phyloP scores from a whole-genome alignment of 306 rosid species.

The Inga leiocalycina region DNA sequence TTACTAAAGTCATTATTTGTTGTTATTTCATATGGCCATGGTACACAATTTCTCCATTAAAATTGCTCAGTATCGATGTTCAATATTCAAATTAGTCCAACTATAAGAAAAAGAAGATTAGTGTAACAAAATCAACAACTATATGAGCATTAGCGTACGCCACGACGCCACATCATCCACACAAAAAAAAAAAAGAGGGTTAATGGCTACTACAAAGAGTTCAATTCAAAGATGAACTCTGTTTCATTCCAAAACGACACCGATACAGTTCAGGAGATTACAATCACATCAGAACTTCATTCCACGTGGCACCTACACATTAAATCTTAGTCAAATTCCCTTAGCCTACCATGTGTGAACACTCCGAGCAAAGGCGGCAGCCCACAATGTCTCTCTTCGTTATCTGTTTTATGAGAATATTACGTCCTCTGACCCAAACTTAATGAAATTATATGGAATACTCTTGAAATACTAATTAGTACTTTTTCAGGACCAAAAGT shows the following conservation, averaged over 20 bases:
- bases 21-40: too few species aligned
- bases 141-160: background rate
- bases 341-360: slow-evolving; percentile 34
- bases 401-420: background rate
- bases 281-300: background rate
- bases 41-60: background rate
- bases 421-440: background rate
- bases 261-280: background rate
- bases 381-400: background rate
- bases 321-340: slow-evolving; percentile 18
- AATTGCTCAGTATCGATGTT: background rate
- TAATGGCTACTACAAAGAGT: background rate
- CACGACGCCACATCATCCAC: background rate
- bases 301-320: background rate
- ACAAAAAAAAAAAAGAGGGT: too few species aligned
- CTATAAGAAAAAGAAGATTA: too few species aligned
- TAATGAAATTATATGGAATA: background rate
- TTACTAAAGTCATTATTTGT: too few species aligned
- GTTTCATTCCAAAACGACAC: background rate
- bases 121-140: background rate
- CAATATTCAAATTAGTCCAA: background rate
- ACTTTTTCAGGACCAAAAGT: background rate
- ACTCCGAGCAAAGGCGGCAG: slow-evolving; percentile 18
- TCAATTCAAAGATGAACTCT: slow-evolving; percentile 45
- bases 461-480: background rate